phyloP scores from a whole-genome alignment of 202 grass and related monocot genomes.

The Setaria italica region DNA sequence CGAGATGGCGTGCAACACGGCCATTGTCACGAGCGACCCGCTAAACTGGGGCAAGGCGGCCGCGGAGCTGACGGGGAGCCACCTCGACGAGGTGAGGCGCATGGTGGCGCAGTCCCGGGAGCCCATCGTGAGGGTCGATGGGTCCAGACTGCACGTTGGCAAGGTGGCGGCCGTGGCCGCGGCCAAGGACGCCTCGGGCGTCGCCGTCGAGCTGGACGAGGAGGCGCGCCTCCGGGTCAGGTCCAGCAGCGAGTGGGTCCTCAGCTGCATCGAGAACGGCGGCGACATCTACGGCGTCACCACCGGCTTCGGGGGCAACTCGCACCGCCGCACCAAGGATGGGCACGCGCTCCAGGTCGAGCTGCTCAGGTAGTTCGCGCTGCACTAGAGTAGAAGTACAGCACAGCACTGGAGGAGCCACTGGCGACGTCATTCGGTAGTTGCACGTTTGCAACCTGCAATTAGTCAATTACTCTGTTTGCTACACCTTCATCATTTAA shows the following conservation, averaged over 20 bases:
- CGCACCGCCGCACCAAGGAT: slow-evolving; percentile 58
- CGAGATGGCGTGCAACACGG: slow-evolving; percentile 31
- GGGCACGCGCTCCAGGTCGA: slow-evolving; percentile 61
- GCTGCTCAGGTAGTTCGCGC: slow-evolving; percentile 49
- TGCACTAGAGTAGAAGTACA: not conserved
- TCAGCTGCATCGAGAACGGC: slow-evolving; percentile 55
- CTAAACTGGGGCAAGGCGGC: slow-evolving; percentile 67
- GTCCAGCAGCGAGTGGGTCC: slow-evolving; percentile 68
- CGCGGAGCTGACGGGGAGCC: slow-evolving; percentile 58
- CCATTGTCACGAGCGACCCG: slow-evolving; percentile 44
- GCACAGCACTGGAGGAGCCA: not conserved
- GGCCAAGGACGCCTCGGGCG: slow-evolving; percentile 40
- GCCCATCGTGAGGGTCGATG: slow-evolving; percentile 59
- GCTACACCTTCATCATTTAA: too few relatives aligned
- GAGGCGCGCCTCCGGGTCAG: slow-evolving; percentile 55
- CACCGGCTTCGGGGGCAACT: slow-evolving; percentile 61
- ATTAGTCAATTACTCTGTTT: too few relatives aligned
- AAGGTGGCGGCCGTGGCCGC: slow-evolving; percentile 66
- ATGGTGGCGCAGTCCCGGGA: slow-evolving; percentile 65
- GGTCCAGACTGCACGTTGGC: slow-evolving; percentile 63
- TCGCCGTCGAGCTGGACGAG: slow-evolving; percentile 60
- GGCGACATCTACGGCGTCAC: slow-evolving; percentile 63
- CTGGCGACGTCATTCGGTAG: too few relatives aligned
- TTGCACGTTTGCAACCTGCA: too few relatives aligned
- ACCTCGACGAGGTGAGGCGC: slow-evolving; percentile 75